Evolutionary conservation across 352 stramenopile genomes (phyloP).

Genomic region (Globisporangium echinulatum): DNA sequence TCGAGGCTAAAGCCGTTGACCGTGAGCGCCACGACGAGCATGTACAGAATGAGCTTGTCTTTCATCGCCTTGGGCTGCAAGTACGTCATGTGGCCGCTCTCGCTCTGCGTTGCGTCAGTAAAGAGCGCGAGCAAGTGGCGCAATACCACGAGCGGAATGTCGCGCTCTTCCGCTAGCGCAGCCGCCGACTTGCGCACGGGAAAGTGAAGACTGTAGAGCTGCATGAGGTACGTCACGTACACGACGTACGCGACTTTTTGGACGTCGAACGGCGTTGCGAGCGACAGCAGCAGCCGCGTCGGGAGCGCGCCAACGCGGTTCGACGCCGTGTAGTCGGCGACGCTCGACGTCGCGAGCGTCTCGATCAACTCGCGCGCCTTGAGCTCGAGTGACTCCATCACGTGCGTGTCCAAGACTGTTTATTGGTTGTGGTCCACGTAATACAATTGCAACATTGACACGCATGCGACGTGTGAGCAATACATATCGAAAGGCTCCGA

Average conservation of each 20-base stretch:
- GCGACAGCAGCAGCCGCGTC: constrained; percentile 60
- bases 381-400: constrained; percentile 73
- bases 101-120: constrained; percentile 47
- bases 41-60: constrained; percentile 74
- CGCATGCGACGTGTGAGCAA: too few relatives aligned
- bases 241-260: constrained; percentile 64
- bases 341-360: constrained; percentile 41
- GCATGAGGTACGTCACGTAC: constrained; percentile 67
- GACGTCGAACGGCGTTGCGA: constrained; percentile 62
- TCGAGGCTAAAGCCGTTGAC: constrained; percentile 72
- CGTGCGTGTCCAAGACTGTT: constrained; percentile 50
- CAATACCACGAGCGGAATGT: constrained; percentile 64
- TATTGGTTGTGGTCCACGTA: background rate
- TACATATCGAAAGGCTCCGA: too few relatives aligned
- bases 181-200: constrained; percentile 57
- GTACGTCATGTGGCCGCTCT: constrained; percentile 56
- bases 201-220: constrained; percentile 57
- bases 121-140: constrained; percentile 68
- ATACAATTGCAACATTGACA: too few relatives aligned
- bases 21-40: constrained; percentile 70
- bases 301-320: constrained; percentile 41
- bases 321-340: constrained; percentile 43
- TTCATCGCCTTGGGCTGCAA: constrained; percentile 72
- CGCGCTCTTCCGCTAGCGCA: constrained; percentile 69
- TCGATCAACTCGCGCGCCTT: constrained; percentile 75